Evolutionary conservation across 805 yeast species (phyloP).

Genomic region (Lachancea lanzarotensis): DNA sequence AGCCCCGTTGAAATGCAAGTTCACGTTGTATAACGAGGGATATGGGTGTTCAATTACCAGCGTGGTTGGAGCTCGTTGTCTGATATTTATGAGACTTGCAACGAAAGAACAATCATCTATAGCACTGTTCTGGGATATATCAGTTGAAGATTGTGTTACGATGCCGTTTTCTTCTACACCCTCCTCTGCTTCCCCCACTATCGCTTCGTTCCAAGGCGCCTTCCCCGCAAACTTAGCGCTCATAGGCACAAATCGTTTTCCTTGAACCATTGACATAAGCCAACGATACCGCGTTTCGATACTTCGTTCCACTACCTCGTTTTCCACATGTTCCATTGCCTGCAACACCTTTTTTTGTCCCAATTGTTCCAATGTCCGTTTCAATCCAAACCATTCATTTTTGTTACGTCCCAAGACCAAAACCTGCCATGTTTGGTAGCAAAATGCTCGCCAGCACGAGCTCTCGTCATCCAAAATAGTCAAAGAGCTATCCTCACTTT

Average conservation of each 20-base stretch:
- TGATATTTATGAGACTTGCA: conserved; percentile 53
- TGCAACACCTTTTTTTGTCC: neutral
- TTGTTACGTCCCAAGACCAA: neutral
- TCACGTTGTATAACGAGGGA: conserved; percentile 13
- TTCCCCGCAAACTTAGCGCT: conserved; percentile 17
- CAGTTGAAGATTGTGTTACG: neutral
- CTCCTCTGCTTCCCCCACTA: neutral
- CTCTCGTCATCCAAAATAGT: neutral
- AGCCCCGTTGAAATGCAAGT: conserved; percentile 27
- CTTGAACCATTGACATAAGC: conserved; percentile 20
- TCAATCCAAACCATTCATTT: neutral
- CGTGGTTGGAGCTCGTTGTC: conserved; percentile 18
- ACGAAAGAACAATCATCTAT: conserved; percentile 70
- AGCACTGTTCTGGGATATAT: conserved; percentile 20
- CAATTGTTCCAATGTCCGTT: neutral
- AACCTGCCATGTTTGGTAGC: neutral
- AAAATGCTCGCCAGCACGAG: neutral
- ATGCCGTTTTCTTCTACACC: neutral
- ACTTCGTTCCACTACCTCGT: neutral
- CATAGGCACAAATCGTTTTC: conserved; percentile 25
- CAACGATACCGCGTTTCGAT: conserved; percentile 17
- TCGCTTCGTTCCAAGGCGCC: conserved; percentile 14
- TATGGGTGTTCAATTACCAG: conserved; percentile 14
- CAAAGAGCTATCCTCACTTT: no score
- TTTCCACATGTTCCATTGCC: neutral